Base-by-base conservation (phyloP, 208 protist genomes). In the Acanthamoeba lenticulata region DNA sequence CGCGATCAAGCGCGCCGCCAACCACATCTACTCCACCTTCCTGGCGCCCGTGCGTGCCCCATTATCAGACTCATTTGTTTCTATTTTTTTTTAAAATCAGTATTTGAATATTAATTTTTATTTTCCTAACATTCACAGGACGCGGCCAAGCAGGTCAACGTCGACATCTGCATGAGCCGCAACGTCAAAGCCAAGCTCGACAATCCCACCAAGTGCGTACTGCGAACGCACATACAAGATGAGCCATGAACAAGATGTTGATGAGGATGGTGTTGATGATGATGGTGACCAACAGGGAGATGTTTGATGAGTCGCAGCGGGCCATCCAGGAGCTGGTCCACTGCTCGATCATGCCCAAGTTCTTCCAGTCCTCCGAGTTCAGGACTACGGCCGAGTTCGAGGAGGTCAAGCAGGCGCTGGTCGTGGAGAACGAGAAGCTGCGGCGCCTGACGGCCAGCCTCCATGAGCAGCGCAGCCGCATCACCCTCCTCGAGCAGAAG, bases 121-220 rank as follows among this genome's bases (percentile, higher is more conserved):
- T n/a, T 7, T 49, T 2, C 6, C 2, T 1, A 7, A 32, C 24
- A 72, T 29, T 24, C 72, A 38, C 32, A 91, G 85, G 85, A 91
- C 1, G 57, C 85, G 1, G 17, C 44, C 17, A 91, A 91, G 19
- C 85, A 91, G 24, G 40, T 91, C 7, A 91, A 91, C 38, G 42
- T 91, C 13, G 85, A 91, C 36, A 32, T 52, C 34, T 24, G 34
- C 21, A 72, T 91, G 42, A 27, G 44, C 0, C 55, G 57, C 9
- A 91, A 67, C 36, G 34, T 91, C 6, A 91, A 91, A 49, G 47
- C 55, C 44, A 91, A 91, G 7, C 85, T 91, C 29, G 85, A 91
- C 36, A 44, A 40, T 2, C 85, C 85, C 24, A 91, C 85, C 13
- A 83, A 83, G 57, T 65, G 32, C 57, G 15, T 49, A 49, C 5